Conservation (phyloP, 805 yeast species). For the Torulaspora maleeae region DNA sequence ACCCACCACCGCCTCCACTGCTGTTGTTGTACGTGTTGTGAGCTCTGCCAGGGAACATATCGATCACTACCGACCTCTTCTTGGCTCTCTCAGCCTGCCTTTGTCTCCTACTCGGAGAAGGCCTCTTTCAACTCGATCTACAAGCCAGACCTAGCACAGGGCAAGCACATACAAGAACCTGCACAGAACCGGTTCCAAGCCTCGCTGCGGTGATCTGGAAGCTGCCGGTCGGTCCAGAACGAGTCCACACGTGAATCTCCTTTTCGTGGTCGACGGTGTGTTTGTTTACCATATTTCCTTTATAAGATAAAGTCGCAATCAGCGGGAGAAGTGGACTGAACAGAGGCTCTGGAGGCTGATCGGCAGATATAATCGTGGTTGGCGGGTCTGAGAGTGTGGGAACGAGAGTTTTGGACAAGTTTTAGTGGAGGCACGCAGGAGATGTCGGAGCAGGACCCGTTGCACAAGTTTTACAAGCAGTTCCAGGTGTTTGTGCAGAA, state of each 20-base stretch:
- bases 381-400: background rate
- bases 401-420: no score
- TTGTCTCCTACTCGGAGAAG: background rate
- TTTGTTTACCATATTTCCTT: constrained; percentile 9
- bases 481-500: constrained; percentile 43
- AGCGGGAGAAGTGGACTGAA: background rate
- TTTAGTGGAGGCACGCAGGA: background rate
- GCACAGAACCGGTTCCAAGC: background rate
- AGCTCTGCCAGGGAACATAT: constrained; percentile 36
- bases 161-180: background rate
- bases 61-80: background rate
- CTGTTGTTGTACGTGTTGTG: constrained; percentile 31
- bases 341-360: background rate
- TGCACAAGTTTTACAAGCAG: constrained; percentile 40
- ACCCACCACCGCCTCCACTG: constrained; percentile 6
- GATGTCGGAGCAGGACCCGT: constrained; percentile 29
- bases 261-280: background rate
- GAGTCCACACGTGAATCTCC: constrained; percentile 3
- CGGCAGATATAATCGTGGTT: constrained; percentile 1
- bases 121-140: background rate
- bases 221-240: background rate
- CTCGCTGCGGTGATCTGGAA: background rate
- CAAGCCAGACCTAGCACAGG: background rate
- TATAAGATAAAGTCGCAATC: constrained; percentile 5
- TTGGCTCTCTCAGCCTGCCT: background rate